phyloP scores from a whole-genome alignment of 116 monocot genomes.

The Zostera marina region DNA sequence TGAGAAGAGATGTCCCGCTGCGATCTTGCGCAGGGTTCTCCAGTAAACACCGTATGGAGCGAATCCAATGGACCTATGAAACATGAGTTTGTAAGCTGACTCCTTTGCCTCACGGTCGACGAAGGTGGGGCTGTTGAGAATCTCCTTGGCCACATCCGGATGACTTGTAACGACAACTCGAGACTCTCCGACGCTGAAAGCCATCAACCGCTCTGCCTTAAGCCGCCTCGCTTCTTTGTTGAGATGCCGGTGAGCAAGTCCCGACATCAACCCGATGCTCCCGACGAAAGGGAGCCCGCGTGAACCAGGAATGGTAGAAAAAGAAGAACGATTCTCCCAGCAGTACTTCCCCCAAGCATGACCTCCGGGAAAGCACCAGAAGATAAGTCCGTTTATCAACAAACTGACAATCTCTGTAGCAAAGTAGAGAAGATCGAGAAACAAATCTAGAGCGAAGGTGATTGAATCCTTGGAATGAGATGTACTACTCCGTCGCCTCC shows the following conservation, averaged over 20 bases:
- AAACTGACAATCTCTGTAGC: neutral
- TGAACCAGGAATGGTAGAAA: conserved; percentile 24
- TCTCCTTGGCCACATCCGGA: conserved; percentile 55
- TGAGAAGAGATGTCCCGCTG: conserved; percentile 45
- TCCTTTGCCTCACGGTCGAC: conserved; percentile 70
- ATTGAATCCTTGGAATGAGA: neutral
- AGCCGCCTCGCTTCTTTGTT: conserved; percentile 10
- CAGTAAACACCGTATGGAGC: conserved; percentile 82
- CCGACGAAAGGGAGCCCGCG: conserved; percentile 25
- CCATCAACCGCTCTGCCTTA: conserved; percentile 27
- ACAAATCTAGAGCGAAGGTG: neutral
- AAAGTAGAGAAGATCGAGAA: conserved; percentile 1
- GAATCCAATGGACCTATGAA: conserved; percentile 88
- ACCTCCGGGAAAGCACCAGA: conserved; percentile 42
- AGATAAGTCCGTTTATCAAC: neutral
- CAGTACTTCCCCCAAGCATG: conserved; percentile 19
- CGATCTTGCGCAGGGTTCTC: conserved; percentile 49
- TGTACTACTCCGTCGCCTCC: neutral
- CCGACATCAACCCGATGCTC: conserved; percentile 14
- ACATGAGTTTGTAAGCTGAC: conserved; percentile 65
- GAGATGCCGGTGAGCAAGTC: conserved; percentile 29
- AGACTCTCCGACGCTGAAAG: conserved; percentile 52
- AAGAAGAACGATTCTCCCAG: neutral
- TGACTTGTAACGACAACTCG: conserved; percentile 44
- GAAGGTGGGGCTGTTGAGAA: conserved; percentile 45